Percentiles rank a stretch among this genome's conserved stretches.
phyloP scores from a whole-genome alignment of 2,329 filamentous ascomycete species.

The Hypocreales sp. region DNA sequence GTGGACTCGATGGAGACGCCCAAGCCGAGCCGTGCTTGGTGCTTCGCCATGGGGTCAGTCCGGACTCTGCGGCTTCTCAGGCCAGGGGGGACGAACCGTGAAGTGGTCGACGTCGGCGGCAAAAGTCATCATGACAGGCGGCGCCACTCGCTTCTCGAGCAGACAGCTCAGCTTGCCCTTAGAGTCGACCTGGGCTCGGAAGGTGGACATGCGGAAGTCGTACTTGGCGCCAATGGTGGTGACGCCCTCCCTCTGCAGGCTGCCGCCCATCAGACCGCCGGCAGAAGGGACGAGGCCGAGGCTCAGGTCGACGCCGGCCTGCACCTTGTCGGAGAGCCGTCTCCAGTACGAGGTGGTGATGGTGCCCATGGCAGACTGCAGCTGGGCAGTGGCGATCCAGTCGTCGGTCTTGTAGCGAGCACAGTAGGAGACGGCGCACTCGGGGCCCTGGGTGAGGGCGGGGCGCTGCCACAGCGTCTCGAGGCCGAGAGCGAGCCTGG shows the following conservation, averaged over 20 bases:
- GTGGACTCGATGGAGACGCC: conserved; percentile 83
- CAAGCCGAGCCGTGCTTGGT: conserved; percentile 87
- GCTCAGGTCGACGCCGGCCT: conserved; percentile 90
- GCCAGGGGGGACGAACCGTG: conserved; percentile 48
- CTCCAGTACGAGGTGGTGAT: conserved; percentile 91
- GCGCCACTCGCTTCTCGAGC: conserved; percentile 89
- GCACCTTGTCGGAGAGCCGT: conserved; percentile 81
- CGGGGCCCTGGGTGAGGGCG: conserved; percentile 71
- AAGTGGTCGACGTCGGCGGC: conserved; percentile 92
- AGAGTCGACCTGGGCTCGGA: conserved; percentile 91
- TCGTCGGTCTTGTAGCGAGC: conserved; percentile 82
- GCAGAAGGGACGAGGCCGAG: conserved; percentile 58
- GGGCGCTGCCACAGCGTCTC: conserved; percentile 90
- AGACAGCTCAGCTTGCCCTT: conserved; percentile 85
- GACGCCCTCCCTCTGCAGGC: conserved; percentile 68
- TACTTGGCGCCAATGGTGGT: conserved; percentile 94
- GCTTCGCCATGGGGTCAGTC: conserved; percentile 36
- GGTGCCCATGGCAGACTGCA: conserved; percentile 68
- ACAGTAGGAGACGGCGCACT: conserved; percentile 79
- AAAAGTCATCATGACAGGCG: conserved; percentile 85
- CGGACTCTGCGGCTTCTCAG: conserved; percentile 6
- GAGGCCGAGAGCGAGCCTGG: conserved; percentile 70
- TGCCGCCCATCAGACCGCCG: conserved; percentile 59
- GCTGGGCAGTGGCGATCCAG: conserved; percentile 84
- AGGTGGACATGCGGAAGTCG: conserved; percentile 89